Conservation (phyloP, 352 stramenopile genomes). For the Phytophthora cajani region DNA sequence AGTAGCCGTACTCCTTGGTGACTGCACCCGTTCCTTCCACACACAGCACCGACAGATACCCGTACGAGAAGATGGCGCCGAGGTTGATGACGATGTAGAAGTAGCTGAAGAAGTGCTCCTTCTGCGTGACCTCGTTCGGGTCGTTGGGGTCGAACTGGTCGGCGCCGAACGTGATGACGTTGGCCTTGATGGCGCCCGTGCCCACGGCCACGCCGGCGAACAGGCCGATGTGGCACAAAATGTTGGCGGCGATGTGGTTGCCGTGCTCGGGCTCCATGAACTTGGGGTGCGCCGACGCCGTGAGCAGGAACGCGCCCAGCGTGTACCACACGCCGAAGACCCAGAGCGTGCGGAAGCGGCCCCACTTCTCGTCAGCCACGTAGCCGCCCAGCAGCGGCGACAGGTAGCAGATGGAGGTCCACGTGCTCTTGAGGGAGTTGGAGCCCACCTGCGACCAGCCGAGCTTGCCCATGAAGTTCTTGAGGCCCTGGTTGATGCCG, state of each 20-base stretch:
- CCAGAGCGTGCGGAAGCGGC: constrained; percentile 83
- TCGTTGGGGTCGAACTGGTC: constrained; percentile 90
- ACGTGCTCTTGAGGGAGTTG: constrained; percentile 90
- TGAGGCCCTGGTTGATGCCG: constrained; percentile 87
- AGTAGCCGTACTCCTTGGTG: constrained; percentile 86
- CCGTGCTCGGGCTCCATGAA: constrained; percentile 51
- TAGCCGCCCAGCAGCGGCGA: constrained; percentile 85
- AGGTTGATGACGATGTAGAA: constrained; percentile 95
- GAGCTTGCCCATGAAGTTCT: constrained; percentile 87
- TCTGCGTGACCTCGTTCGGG: constrained; percentile 79
- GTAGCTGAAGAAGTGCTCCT: constrained; percentile 91
- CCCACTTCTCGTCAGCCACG: constrained; percentile 88
- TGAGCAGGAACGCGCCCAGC: constrained; percentile 70
- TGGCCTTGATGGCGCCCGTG: constrained; percentile 88
- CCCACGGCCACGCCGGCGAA: constrained; percentile 80
- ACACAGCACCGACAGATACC: constrained; percentile 89
- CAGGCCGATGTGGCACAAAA: constrained; percentile 77
- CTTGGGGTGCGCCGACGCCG: constrained; percentile 65
- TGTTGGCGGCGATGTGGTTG: constrained; percentile 61
- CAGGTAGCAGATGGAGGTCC: constrained; percentile 89
- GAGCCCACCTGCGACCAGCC: constrained; percentile 80
- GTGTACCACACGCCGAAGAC: constrained; percentile 87
- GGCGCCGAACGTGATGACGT: constrained; percentile 86
- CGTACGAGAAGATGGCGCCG: constrained; percentile 91
- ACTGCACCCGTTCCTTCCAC: constrained; percentile 84